Conservation (phyloP, 805 yeast genomes). For the Nadsonia fulvescens region DNA sequence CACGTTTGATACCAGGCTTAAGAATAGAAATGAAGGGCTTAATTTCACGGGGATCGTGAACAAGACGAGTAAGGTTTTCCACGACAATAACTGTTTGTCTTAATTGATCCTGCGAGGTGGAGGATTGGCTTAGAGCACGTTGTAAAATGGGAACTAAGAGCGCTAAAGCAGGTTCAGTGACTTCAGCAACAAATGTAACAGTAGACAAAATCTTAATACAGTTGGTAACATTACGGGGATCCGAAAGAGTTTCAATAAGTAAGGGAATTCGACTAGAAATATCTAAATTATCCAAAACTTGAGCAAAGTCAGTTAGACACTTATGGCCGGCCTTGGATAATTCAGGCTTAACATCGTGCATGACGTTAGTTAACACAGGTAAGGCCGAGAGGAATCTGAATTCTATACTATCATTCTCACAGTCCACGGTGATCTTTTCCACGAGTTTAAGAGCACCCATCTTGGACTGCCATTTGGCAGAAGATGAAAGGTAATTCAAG, state of each 20-base stretch:
- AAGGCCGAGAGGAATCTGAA: constrained; percentile 58
- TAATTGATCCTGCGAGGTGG: constrained; percentile 87
- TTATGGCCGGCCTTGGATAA: constrained; percentile 69
- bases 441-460: constrained; percentile 56
- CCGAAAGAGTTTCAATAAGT: constrained; percentile 76
- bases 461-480: constrained; percentile 91
- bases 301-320: constrained; percentile 52
- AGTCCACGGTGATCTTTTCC: constrained; percentile 58
- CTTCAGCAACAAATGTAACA: constrained; percentile 96
- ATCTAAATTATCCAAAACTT: constrained; percentile 82
- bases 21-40: constrained; percentile 72
- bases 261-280: constrained; percentile 68
- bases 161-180: constrained; percentile 87
- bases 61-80: constrained; percentile 88
- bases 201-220: constrained; percentile 80
- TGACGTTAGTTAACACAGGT: constrained; percentile 72
- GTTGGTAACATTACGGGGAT: constrained; percentile 74
- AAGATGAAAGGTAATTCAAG: constrained; percentile 45
- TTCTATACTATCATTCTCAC: constrained; percentile 75
- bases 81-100: constrained; percentile 94
- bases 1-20: constrained; percentile 82
- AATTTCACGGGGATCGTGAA: constrained; percentile 83
- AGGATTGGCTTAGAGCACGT: constrained; percentile 70
- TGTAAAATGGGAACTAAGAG: constrained; percentile 80
- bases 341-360: constrained; percentile 95